Conservation (phyloP, 2,329 filamentous ascomycete genomes). For the Alternaria sp. region DNA sequence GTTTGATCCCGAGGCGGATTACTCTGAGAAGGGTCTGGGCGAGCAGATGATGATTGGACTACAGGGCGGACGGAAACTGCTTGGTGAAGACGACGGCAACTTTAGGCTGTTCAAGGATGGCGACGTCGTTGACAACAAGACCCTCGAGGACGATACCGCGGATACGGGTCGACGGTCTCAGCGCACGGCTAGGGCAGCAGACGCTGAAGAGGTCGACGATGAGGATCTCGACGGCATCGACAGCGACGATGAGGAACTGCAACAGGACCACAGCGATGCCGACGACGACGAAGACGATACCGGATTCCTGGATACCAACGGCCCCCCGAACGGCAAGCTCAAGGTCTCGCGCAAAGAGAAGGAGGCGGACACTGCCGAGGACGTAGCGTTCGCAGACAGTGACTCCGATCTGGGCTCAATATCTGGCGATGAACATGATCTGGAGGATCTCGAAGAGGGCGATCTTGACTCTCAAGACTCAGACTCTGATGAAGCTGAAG, state of each 20-base stretch:
- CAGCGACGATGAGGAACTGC: constrained; percentile 62
- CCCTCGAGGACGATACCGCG: constrained; percentile 61
- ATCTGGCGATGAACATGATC: constrained; percentile 61
- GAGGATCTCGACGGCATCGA: constrained; percentile 56
- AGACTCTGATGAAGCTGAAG: constrained; percentile 68
- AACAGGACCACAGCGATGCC: constrained; percentile 53
- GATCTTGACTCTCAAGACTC: constrained; percentile 62
- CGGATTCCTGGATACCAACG: constrained; percentile 50
- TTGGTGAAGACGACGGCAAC: constrained; percentile 82
- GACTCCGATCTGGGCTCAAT: constrained; percentile 95
- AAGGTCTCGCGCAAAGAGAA: constrained; percentile 38
- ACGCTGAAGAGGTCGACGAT: constrained; percentile 58
- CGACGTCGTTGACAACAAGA: constrained; percentile 62
- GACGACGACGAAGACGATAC: constrained; percentile 60
- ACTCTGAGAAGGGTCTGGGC: constrained; percentile 82
- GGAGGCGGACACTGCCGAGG: constrained; percentile 57
- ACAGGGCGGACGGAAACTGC: constrained; percentile 79
- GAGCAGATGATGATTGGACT: constrained; percentile 93
- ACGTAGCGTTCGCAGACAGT: constrained; percentile 91
- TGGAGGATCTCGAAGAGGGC: constrained; percentile 49
- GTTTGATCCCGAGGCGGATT: constrained; percentile 69
- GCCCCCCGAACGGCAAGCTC: constrained; percentile 48
- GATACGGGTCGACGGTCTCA: constrained; percentile 63
- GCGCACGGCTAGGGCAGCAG: constrained; percentile 58
- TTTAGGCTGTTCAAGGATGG: constrained; percentile 86